phyloP scores from a whole-genome alignment of 1,284 basidiomycete genomes.

The Boletus albobrunnescens region DNA sequence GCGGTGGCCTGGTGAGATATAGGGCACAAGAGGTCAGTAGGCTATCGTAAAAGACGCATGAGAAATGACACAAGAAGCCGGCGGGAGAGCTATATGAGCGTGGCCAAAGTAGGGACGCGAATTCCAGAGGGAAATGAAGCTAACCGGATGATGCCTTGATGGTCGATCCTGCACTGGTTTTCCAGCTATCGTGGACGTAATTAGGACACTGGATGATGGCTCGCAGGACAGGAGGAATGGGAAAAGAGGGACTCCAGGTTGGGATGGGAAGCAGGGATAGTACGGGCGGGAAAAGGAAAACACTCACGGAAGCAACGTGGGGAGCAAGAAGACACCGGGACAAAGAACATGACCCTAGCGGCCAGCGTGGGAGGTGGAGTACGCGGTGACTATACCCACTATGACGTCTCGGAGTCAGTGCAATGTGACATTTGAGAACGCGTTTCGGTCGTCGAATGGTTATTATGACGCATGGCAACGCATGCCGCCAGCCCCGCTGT shows the following conservation, averaged over 20 bases:
- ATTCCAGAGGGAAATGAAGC: conserved; percentile 20
- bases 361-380: conserved; percentile 22
- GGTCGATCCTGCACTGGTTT: conserved; percentile 22
- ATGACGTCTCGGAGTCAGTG: conserved; percentile 23
- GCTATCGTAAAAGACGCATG: conserved; percentile 16
- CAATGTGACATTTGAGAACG: conserved; percentile 17
- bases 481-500: no score
- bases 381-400: conserved; percentile 5
- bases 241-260: conserved; percentile 1
- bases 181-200: neutral
- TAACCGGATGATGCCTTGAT: conserved; percentile 24
- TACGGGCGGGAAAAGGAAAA: conserved; percentile 1
- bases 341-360: neutral
- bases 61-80: conserved; percentile 8
- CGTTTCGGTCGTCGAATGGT: conserved; percentile 11
- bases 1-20: conserved; percentile 18
- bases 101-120: conserved; percentile 10
- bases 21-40: conserved; percentile 13
- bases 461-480: conserved; percentile 2
- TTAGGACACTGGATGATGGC: neutral
- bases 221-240: neutral
- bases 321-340: conserved; percentile 7
- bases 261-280: conserved; percentile 4
- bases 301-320: conserved; percentile 27
- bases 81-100: neutral